Evolutionary conservation across 1,284 basidiomycete species (phyloP).

Genomic region (Tilletiopsis washingtonensis): DNA sequence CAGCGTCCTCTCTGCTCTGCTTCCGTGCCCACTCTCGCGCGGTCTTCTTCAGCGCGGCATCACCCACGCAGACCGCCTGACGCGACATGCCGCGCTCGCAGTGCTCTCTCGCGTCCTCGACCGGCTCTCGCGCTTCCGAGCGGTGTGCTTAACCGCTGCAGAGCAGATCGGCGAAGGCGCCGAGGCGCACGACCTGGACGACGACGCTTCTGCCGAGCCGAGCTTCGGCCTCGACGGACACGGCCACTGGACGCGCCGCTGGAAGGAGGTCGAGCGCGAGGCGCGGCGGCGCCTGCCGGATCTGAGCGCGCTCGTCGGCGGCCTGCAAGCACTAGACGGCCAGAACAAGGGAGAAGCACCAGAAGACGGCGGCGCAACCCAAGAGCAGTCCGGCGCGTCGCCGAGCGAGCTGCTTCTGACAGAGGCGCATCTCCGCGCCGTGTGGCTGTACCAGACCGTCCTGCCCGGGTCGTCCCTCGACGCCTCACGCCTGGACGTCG

Average conservation of each 20-base stretch:
- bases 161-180: slow-evolving; percentile 61
- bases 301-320: slow-evolving; percentile 67
- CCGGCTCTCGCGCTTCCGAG: slow-evolving; percentile 17
- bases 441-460: slow-evolving; percentile 74
- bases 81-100: slow-evolving; percentile 73
- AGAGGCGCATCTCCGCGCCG: slow-evolving; percentile 67
- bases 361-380: neutral
- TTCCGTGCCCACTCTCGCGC: slow-evolving; percentile 20
- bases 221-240: slow-evolving; percentile 53
- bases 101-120: slow-evolving; percentile 51
- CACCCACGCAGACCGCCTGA: slow-evolving; percentile 54
- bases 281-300: slow-evolving; percentile 70
- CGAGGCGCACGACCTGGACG: too few relatives aligned
- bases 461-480: slow-evolving; percentile 65
- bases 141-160: slow-evolving; percentile 12
- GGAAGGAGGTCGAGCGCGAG: slow-evolving; percentile 64
- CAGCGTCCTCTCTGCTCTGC: slow-evolving; percentile 52
- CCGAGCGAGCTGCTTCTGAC: slow-evolving; percentile 58
- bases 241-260: slow-evolving; percentile 63
- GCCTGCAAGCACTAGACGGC: slow-evolving; percentile 51
- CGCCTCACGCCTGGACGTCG: slow-evolving; percentile 71
- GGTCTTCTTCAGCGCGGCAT: slow-evolving; percentile 65
- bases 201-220: slow-evolving; percentile 50
- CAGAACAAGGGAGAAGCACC: neutral
- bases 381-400: neutral